phyloP scores from a whole-genome alignment of 1,139 yeast genomes.

The Geotrichum bryndzae region DNA sequence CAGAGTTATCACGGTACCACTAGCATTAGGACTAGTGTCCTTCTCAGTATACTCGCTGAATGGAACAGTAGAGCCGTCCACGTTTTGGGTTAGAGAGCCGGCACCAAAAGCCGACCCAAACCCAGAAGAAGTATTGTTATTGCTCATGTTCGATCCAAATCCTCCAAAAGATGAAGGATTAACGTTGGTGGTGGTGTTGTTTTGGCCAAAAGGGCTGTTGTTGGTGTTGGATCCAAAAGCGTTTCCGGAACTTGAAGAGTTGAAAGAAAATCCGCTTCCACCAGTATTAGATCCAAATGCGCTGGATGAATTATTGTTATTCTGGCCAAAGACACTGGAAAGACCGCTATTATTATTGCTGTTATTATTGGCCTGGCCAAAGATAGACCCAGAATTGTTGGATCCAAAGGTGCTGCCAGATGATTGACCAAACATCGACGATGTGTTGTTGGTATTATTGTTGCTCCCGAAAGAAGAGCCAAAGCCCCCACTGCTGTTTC shows the following conservation, averaged over 20 bases:
- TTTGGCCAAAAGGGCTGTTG: neutral
- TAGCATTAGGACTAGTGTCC: slow-evolving; percentile 46
- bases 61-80: slow-evolving; percentile 14
- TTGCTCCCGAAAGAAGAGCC: neutral
- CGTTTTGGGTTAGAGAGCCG: slow-evolving; percentile 4
- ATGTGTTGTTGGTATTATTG: neutral
- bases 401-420: slow-evolving; percentile 25
- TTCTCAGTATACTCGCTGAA: slow-evolving; percentile 71
- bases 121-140: slow-evolving; percentile 17
- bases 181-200: slow-evolving; percentile 24
- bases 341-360: slow-evolving; percentile 32
- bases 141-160: slow-evolving; percentile 32
- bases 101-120: neutral
- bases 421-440: neutral
- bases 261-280: neutral
- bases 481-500: slow-evolving; percentile 1
- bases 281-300: slow-evolving; percentile 26
- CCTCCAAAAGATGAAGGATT: slow-evolving; percentile 24
- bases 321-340: slow-evolving; percentile 33
- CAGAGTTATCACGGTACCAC: slow-evolving; percentile 39
- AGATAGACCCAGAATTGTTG: neutral
- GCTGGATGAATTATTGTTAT: slow-evolving; percentile 21
- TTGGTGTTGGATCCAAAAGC: slow-evolving; percentile 14
- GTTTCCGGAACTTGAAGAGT: neutral
- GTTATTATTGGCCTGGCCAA: slow-evolving; percentile 14